Base-by-base conservation (phyloP, 1,139 yeast genomes). In the Zygoascus meyerae region DNA sequence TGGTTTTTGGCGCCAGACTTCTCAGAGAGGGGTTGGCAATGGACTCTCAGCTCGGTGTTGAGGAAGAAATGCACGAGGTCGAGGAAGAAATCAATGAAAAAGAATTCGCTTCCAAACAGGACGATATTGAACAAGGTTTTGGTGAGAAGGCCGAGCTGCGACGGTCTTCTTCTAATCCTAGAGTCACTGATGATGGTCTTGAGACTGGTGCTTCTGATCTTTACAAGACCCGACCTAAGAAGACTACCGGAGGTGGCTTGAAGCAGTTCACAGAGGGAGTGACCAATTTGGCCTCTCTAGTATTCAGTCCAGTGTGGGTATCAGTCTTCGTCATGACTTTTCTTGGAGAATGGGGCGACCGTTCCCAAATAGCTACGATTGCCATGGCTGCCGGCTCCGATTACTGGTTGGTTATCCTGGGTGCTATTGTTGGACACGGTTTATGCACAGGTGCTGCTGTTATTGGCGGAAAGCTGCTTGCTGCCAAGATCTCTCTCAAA, bases 351-450 rank as follows among this genome's bases (percentile, higher is more conserved):
- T 89, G 97, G 95, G 99, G 99, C 44, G 99, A 92, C 66, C 81
- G 98, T 61, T 89, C 97, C 11, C 99, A 92, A 69, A 87, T 92
- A 47, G 96, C 97, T 34, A 94, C 97, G 37, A 89, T 92, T 60
- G 98, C 98, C 45, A 85, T 92, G 95, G 97, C 97, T 42, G 96
- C 98, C 1, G 97, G 97, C 34, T 82, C 89, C 34, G 86, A 89
- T 65, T 92, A 87, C 69, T 82, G 95, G 92, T 75, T 75, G 60
- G 95, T 90, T 42, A 86, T 92, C 41, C 57, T 83, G 40, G 98
- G 99, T 50, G 95, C 95, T 17, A 79, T 89, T 38, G 65, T 84
- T 40, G 99, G 98, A 26, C 99, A 92, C 66, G 81, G 84, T 9
- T 49, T 85, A n/a, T 92, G 98, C 69, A 86, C 97, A 0, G 79